phyloP scores from a whole-genome alignment of 805 yeast species.

The Alloascoidea africana region DNA sequence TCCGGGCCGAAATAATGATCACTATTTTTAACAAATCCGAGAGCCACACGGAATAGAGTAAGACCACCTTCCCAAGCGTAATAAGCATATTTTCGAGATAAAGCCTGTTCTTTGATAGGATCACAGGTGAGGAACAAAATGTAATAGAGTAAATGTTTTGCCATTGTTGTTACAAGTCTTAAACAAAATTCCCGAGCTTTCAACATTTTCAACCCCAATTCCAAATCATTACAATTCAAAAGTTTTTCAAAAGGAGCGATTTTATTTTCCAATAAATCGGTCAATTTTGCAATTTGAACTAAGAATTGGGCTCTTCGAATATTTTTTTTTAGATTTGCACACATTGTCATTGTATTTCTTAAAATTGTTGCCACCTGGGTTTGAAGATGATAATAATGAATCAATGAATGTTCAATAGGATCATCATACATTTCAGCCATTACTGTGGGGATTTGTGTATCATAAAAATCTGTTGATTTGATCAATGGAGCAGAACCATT shows the following conservation, averaged over 20 bases:
- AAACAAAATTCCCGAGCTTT: slow-evolving; percentile 10
- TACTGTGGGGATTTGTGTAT: slow-evolving; percentile 14
- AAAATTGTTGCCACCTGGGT: slow-evolving; percentile 19
- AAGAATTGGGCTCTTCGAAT: slow-evolving; percentile 24
- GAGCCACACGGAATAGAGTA: neutral
- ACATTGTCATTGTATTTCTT: slow-evolving; percentile 18
- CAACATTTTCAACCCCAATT: neutral
- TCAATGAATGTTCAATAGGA: slow-evolving; percentile 18
- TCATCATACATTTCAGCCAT: slow-evolving; percentile 17
- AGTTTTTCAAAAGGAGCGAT: slow-evolving; percentile 20
- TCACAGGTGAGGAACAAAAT: slow-evolving; percentile 21
- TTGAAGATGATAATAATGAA: slow-evolving; percentile 18
- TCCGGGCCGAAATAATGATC: neutral
- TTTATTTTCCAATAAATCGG: slow-evolving; percentile 15
- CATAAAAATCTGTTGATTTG: slow-evolving; percentile 13
- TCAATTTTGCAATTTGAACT: slow-evolving; percentile 16
- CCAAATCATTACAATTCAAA: slow-evolving; percentile 12
- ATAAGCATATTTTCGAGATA: slow-evolving; percentile 11
- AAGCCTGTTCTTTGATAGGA: slow-evolving; percentile 9
- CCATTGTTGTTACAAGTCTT: slow-evolving; percentile 13
- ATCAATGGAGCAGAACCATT: slow-evolving; percentile 30
- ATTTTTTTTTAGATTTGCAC: slow-evolving; percentile 16
- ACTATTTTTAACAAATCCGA: neutral
- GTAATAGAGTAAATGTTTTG: slow-evolving; percentile 20
- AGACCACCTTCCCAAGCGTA: slow-evolving; percentile 15